phyloP scores from a whole-genome alignment of 2,329 filamentous ascomycete genomes.

The Fusarium oligoseptatum region DNA sequence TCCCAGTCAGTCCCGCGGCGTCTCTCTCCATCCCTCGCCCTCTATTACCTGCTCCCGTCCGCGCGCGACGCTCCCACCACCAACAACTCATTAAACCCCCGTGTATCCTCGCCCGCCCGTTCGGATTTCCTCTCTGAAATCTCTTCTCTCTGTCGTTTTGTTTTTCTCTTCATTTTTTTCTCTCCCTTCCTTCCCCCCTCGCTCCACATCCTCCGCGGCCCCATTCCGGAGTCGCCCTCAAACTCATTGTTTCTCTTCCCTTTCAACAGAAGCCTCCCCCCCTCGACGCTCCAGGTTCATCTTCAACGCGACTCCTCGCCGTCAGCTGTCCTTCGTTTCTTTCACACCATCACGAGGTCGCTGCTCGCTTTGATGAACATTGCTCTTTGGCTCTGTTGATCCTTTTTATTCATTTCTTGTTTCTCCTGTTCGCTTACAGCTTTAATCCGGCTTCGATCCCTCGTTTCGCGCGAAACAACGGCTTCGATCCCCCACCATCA shows the following conservation, averaged over 20 bases:
- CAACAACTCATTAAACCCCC: conserved; percentile 52
- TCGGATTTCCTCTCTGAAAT: conserved; percentile 48
- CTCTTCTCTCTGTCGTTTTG: conserved; percentile 49
- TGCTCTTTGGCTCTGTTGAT: conserved; percentile 45
- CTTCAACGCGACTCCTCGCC: conserved; percentile 34
- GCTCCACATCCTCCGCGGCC: conserved; percentile 52
- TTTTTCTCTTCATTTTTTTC: conserved; percentile 48
- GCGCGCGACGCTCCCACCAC: conserved; percentile 45
- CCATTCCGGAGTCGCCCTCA: conserved; percentile 48
- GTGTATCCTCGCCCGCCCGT: conserved; percentile 45
- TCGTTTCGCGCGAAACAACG: conserved; percentile 46
- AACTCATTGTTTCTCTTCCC: conserved; percentile 44
- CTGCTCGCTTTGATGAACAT: conserved; percentile 46
- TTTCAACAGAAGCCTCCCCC: conserved; percentile 42
- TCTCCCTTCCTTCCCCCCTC: conserved; percentile 43
- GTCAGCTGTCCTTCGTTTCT: conserved; percentile 49
- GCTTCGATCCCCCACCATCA: conserved; percentile 49
- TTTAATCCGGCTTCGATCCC: conserved; percentile 55
- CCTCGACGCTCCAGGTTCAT: conserved; percentile 43
- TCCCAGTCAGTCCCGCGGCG: conserved; percentile 17
- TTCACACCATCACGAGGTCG: conserved; percentile 42
- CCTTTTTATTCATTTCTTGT: conserved; percentile 46
- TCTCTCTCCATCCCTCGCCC: conserved; percentile 31
- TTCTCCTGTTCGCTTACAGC: conserved; percentile 58
- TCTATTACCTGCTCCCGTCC: conserved; percentile 32